Percentiles rank a stretch among this genome's conserved stretches.
phyloP scores from a whole-genome alignment of 129 eudicot genomes.

The carrot (Daucus carota) region DNA sequence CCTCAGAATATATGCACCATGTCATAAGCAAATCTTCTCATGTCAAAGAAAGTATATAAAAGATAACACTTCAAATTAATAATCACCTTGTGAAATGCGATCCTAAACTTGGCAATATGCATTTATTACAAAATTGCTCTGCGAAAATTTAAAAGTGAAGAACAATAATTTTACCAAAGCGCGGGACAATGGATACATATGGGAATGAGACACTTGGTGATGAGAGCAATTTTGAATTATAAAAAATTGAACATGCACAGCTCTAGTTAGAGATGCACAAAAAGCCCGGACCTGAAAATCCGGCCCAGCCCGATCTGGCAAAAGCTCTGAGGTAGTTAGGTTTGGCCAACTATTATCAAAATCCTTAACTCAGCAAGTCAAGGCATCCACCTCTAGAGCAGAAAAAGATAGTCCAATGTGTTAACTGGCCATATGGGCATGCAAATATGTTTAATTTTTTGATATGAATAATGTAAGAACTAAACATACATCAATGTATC shows the following conservation, averaged over 20 bases:
- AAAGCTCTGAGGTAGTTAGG: neutral
- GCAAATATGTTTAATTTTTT: neutral
- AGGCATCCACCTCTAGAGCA: neutral
- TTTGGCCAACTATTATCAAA: neutral
- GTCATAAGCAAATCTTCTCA: conserved; percentile 70
- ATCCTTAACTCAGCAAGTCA: neutral
- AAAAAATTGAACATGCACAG: neutral
- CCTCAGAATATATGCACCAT: conserved; percentile 74
- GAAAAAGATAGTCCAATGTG: neutral
- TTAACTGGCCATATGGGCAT: neutral
- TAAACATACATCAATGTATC: neutral
- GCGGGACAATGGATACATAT: neutral
- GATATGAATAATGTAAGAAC: neutral
- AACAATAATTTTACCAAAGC: neutral
- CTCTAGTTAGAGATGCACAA: neutral
- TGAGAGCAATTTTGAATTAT: neutral
- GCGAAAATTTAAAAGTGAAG: neutral
- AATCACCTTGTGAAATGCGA: neutral
- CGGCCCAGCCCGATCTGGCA: too few species aligned
- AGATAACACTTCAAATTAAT: neutral
- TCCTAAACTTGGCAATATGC: neutral
- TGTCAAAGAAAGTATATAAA: conserved; percentile 48
- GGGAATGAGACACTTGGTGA: neutral
- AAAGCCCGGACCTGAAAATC: too few species aligned
- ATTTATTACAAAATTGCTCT: neutral